These are phyloP conservation scores for Verbena officinalis DNA, from an alignment of 257 asterid genomes.

Conservation along the genomic window DNA sequence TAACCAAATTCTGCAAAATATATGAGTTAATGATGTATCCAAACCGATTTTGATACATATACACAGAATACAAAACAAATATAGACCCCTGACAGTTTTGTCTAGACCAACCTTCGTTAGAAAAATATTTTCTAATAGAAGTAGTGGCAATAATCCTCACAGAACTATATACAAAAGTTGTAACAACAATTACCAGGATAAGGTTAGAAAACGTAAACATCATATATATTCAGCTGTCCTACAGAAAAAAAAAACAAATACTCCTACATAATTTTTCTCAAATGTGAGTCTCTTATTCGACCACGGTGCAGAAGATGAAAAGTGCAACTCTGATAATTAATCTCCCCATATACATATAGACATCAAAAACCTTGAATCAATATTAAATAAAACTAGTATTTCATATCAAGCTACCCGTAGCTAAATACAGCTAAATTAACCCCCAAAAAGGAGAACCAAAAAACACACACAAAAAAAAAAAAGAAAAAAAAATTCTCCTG, in stretches of 20 bases:
- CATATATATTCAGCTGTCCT: not conserved
- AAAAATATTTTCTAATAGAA: not conserved
- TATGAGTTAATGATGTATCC: not conserved
- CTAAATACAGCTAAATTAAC: not conserved
- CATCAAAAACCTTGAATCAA: not conserved
- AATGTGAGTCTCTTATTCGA: not conserved
- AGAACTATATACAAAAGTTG: not conserved
- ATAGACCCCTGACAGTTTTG: not conserved
- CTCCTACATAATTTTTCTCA: not conserved
- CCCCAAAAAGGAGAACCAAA: not conserved
- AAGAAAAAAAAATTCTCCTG: not conserved
- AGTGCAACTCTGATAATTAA: not conserved
- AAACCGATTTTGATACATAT: not conserved
- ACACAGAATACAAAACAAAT: not conserved
- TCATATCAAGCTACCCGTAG: not conserved
- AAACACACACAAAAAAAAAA: no score
- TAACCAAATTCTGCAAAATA: slow-evolving; percentile 54
- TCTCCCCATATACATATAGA: not conserved
- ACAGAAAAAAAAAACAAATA: not conserved
- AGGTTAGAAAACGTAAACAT: not conserved
- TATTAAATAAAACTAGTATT: not conserved
- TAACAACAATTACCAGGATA: not conserved
- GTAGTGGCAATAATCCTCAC: not conserved
- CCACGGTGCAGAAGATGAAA: not conserved
- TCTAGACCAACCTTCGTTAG: not conserved